Evolutionary conservation across 1,139 yeast genomes (phyloP), one percentile per base, ranked within the genome.

Genomic region (Torulaspora globosa): DNA sequence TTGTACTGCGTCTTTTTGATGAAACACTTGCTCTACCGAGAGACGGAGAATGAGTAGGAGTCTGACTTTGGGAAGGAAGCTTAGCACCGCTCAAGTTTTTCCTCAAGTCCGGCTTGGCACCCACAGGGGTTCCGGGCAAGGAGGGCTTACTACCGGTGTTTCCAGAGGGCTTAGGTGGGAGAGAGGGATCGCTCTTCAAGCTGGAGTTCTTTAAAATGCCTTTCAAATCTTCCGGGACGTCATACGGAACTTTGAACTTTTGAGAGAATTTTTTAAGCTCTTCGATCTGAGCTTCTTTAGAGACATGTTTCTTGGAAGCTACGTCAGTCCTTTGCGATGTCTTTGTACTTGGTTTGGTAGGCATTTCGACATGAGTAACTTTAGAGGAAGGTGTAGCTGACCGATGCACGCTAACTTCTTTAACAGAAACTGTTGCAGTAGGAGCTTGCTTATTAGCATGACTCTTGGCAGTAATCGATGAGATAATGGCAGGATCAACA

Each of bases 201-300:
- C 51, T 57, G 43, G 62, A 48, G 54, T 62, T 70, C 52, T 68
- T 70, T 44, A 66, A 55, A 30, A 85, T 82, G 3, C 95, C 92
- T 51, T 84, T 73, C 60, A 87, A 73, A 62, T 88, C 96, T 29
- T 78, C 68, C 5, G 96, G 96, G 59, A 82, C 74, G 51, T 80
- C 79, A 53, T 80, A 79, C 3, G 87, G 87, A 23, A 88, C 79
- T 67, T 86, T 87, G 67, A 86, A 86, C 56, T 78, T 84, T 43
- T 87, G 89, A 42, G 95, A 80, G 62, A 89, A 89, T 62, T 85
- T 87, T 52, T 79, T 81, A 48, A 88, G 72, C n/a, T 92, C 86
- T 54, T 84, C 82, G 55, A 87, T 79, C 69, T 78, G 95, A 54
- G 79, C 76, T 61, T 79, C 82, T 9, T 81, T 80, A 55, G 55